phyloP scores from a whole-genome alignment of 495 filamentous ascomycete species.

The Talaromyces trachyspermus region DNA sequence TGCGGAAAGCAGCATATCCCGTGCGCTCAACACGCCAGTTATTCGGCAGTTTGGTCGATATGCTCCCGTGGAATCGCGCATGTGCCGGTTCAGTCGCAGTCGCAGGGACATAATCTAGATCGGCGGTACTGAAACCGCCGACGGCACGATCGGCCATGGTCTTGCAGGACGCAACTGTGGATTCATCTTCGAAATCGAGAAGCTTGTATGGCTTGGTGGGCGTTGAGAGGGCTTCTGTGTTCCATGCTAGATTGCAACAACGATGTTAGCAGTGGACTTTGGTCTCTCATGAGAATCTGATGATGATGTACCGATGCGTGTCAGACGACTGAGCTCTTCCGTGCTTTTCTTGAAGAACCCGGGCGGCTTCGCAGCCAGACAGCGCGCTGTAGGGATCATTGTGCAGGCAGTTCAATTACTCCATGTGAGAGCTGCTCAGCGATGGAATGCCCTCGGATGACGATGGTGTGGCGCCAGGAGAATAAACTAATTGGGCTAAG shows the following conservation, averaged over 20 bases:
- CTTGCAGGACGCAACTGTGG: conserved; percentile 60
- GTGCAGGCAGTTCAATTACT: too few relatives aligned
- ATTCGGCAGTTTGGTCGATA: conserved; percentile 70
- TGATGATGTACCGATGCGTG: conserved; percentile 45
- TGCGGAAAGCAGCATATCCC: conserved; percentile 91
- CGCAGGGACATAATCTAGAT: conserved; percentile 58
- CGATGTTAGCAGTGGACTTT: neutral
- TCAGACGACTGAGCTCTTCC: conserved; percentile 56
- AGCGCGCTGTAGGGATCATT: conserved; percentile 43
- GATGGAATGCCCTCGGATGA: neutral
- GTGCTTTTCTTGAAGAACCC: conserved; percentile 58
- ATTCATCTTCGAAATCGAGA: conserved; percentile 54
- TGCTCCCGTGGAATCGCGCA: conserved; percentile 75
- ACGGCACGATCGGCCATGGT: conserved; percentile 80
- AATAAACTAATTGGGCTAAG: neutral
- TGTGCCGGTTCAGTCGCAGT: conserved; percentile 44
- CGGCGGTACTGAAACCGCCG: conserved; percentile 71
- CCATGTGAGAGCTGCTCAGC: too few relatives aligned
- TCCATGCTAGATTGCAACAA: conserved; percentile 30
- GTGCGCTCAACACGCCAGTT: conserved; percentile 49
- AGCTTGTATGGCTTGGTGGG: conserved; percentile 43
- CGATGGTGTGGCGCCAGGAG: neutral
- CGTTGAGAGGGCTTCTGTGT: conserved; percentile 38
- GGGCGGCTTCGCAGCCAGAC: conserved; percentile 35
- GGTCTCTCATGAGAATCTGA: too few relatives aligned